Evolutionary conservation across 1,284 basidiomycete genomes (phyloP), one percentile per base, ranked within the genome.

Genomic region (Pascua sp.): DNA sequence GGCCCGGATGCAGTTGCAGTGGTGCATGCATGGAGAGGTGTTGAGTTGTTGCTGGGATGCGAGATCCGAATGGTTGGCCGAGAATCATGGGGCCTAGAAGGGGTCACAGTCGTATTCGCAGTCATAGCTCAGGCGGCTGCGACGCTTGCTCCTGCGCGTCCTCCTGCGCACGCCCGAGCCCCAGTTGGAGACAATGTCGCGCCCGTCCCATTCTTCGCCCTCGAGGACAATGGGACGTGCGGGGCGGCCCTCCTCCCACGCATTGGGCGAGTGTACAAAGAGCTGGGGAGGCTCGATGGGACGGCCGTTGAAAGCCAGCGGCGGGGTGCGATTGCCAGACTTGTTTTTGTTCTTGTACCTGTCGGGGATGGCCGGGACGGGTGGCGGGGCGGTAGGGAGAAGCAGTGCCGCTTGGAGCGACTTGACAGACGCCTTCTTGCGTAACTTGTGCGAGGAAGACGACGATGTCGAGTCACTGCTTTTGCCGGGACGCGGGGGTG

Each of bases 121-220:
- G 24, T 32, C 24, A 32, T 32, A 32, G 24, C 24, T 32, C 24
- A 42, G 40, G 37, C 36, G 43, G 12, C 37, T 24, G 17, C 42
- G 42, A 24, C 49, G 36, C 40, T 52, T 56, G 40, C 50, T 48
- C 16, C 44, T 46, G 8, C 59, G 53, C 39, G 45, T 56, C 24
- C 43, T 12, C 16, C 48, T 41, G 38, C 59, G 59, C 17, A 52
- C 47, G 5, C 60, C 60, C 43, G 42, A 40, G 37, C 60, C 60
- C 60, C 57, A 62, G 49, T 59, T 59, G 9, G 37, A 38, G 15
- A 62, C 52, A 38, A 56, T 47, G 39, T 59, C 57, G 49, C 47
- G 57, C 1, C 51, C 69, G 55, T 75, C 74, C 70, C 70, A 77
- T 55, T 78, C 76, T 46, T 74, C 72, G 10, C 74, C 76, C 24